Evolutionary conservation across 1,139 yeast species (phyloP).

Genomic region (Hyphopichia pseudoburtonii): DNA sequence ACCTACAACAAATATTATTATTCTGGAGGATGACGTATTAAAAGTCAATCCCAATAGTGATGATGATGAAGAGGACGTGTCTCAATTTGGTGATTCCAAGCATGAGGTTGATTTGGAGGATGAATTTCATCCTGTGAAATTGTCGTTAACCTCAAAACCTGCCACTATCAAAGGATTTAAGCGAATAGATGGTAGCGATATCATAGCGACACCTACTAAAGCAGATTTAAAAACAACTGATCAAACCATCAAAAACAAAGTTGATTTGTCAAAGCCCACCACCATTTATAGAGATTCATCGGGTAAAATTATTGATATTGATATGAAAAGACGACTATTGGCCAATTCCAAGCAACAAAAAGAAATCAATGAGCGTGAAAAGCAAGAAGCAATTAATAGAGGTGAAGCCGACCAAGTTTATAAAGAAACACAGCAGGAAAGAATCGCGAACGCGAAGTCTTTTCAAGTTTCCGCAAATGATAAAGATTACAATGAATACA

Average conservation of each 20-base stretch:
- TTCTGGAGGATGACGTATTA: neutral
- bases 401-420: conserved; percentile 41
- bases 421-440: conserved; percentile 49
- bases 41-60: neutral
- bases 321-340: conserved; percentile 20
- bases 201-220: conserved; percentile 4
- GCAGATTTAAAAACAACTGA: conserved; percentile 4
- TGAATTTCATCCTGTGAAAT: conserved; percentile 22
- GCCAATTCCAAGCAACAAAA: conserved; percentile 34
- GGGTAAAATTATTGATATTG: conserved; percentile 39
- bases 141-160: conserved; percentile 10
- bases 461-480: conserved; percentile 36
- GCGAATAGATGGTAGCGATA: conserved; percentile 33
- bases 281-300: conserved; percentile 43
- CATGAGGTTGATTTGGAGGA: conserved; percentile 1
- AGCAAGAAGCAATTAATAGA: conserved; percentile 9
- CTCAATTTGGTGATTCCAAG: too few relatives aligned
- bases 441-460: conserved; percentile 28
- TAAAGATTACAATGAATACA: conserved; percentile 32
- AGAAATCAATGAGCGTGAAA: conserved; percentile 21
- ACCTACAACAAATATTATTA: conserved; percentile 4
- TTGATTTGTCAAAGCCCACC: conserved; percentile 3
- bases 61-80: neutral
- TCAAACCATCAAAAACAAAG: conserved; percentile 1
- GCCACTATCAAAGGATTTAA: conserved; percentile 33